Evolutionary conservation across 2,329 filamentous ascomycete genomes (phyloP).

Genomic region (Aureobasidium sp.): DNA sequence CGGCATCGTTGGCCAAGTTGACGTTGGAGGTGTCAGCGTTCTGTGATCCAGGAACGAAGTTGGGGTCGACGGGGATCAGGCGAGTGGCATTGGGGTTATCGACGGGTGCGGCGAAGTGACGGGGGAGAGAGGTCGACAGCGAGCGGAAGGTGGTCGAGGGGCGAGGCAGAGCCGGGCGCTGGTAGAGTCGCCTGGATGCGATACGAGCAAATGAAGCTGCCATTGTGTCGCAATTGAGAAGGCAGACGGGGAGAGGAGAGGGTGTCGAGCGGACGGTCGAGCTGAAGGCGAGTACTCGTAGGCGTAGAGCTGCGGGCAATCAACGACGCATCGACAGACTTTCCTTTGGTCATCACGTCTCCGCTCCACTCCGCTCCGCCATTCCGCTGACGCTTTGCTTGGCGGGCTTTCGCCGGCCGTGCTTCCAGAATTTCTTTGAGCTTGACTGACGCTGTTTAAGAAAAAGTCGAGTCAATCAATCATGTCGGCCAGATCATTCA

Average conservation of each 20-base stretch:
- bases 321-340: slow-evolving; percentile 1
- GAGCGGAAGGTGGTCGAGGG: slow-evolving; percentile 37
- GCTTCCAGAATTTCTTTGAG: slow-evolving; percentile 6
- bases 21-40: slow-evolving; percentile 32
- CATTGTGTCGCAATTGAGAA: slow-evolving; percentile 38
- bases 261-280: background rate
- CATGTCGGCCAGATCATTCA: slow-evolving; percentile 10
- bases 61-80: slow-evolving; percentile 56
- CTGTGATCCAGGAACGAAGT: slow-evolving; percentile 47
- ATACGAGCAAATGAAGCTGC: slow-evolving; percentile 63
- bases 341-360: background rate
- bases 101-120: slow-evolving; percentile 53
- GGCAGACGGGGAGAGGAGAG: slow-evolving; percentile 14
- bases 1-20: slow-evolving; percentile 36
- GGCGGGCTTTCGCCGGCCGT: background rate
- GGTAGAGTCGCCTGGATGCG: slow-evolving; percentile 59
- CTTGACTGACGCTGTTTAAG: background rate
- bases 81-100: slow-evolving; percentile 47
- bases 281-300: background rate
- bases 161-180: slow-evolving; percentile 42
- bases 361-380: background rate
- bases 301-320: slow-evolving; percentile 1
- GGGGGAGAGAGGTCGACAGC: slow-evolving; percentile 57
- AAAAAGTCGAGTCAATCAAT: background rate
- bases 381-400: background rate